Evolutionary conservation across 2,329 filamentous ascomycete species (phyloP).

Genomic region (Elsinoe australis): DNA sequence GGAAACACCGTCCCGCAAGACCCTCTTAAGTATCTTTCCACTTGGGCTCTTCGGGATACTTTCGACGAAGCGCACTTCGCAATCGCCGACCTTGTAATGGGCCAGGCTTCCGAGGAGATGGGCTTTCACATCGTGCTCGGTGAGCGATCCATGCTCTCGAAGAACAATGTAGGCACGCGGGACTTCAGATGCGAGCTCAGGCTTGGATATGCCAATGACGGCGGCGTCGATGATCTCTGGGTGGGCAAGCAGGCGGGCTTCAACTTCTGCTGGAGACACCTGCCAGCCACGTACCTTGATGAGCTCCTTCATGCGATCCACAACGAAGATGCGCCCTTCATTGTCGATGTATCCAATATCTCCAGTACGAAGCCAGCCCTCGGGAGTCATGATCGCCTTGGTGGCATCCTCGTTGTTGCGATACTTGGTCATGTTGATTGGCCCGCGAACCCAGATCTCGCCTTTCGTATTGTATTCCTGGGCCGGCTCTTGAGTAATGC

Average conservation of each 20-base stretch:
- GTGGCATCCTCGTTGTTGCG: constrained; percentile 28
- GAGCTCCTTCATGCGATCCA: constrained; percentile 31
- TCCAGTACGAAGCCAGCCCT: constrained; percentile 28
- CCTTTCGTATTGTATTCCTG: constrained; percentile 29
- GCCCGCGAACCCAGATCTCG: constrained; percentile 36
- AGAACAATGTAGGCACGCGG: constrained; percentile 23
- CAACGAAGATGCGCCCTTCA: constrained; percentile 28
- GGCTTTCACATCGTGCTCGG: constrained; percentile 26
- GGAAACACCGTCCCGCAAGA: constrained; percentile 17
- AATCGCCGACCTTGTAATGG: constrained; percentile 31
- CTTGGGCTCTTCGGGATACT: constrained; percentile 28
- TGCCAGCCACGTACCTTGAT: constrained; percentile 33
- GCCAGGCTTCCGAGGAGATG: constrained; percentile 29
- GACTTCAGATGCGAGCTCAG: constrained; percentile 19
- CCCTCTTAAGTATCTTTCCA: constrained; percentile 28
- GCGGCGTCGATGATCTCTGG: constrained; percentile 25
- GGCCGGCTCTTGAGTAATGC: neutral
- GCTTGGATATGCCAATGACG: constrained; percentile 25
- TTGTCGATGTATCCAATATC: constrained; percentile 33
- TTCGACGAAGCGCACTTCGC: constrained; percentile 25
- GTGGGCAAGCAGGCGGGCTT: constrained; percentile 26
- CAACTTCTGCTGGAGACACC: constrained; percentile 30
- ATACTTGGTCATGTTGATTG: constrained; percentile 37
- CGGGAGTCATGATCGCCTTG: constrained; percentile 20
- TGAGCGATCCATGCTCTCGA: constrained; percentile 3